These are phyloP conservation scores for Lupinus albus DNA, from an alignment of 306 rosid species.

Conservation along the genomic window DNA sequence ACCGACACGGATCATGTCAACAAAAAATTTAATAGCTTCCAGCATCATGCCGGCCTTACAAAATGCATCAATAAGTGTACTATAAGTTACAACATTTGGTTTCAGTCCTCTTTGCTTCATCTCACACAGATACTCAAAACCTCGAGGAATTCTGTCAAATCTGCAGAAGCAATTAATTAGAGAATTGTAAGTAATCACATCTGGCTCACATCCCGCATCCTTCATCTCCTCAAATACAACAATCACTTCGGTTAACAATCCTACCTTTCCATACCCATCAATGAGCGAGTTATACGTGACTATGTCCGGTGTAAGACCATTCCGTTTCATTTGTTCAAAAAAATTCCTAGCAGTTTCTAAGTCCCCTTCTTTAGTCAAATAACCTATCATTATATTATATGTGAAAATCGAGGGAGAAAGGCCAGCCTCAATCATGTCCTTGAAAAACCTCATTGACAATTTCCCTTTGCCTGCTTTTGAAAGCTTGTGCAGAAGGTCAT, in stretches of 20 bases:
- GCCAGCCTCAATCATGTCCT: slow-evolving; percentile 70
- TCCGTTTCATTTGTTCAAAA: slow-evolving; percentile 68
- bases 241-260: slow-evolving; percentile 54
- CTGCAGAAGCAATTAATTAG: slow-evolving; percentile 82
- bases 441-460: slow-evolving; percentile 57
- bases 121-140: slow-evolving; percentile 69
- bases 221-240: slow-evolving; percentile 70
- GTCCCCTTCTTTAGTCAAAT: slow-evolving; percentile 75
- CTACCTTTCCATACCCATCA: slow-evolving; percentile 87
- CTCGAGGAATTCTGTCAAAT: slow-evolving; percentile 68
- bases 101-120: slow-evolving; percentile 65
- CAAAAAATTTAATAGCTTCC: slow-evolving; percentile 74
- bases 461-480: slow-evolving; percentile 63
- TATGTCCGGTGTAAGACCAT: slow-evolving; percentile 64
- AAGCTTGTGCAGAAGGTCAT: slow-evolving; percentile 71
- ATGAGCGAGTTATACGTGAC: slow-evolving; percentile 91
- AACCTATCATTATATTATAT: slow-evolving; percentile 71
- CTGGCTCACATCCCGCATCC: slow-evolving; percentile 69
- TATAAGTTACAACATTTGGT: slow-evolving; percentile 87
- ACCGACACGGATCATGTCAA: slow-evolving; percentile 82
- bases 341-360: slow-evolving; percentile 62
- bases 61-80: slow-evolving; percentile 86
- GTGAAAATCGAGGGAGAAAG: slow-evolving; percentile 76
- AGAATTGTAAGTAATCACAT: slow-evolving; percentile 72
- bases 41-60: slow-evolving; percentile 88